Base-by-base conservation (phyloP, 805 yeast genomes). In the Candida piceae region DNA sequence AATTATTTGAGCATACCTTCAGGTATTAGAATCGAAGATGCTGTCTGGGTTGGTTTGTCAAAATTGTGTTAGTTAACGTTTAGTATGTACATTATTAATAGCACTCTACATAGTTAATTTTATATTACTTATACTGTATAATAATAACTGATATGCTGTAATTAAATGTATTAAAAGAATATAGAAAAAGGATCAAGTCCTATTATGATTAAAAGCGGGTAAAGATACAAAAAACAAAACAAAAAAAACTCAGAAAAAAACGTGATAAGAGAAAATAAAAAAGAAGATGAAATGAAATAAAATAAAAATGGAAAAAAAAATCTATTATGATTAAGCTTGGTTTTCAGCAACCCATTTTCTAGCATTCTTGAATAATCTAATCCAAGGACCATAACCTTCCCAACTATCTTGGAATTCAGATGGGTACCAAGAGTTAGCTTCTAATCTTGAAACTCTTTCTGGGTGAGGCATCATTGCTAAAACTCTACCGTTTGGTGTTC, bases 401-500 rank as follows among this genome's bases (percentile, higher is more conserved):
- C 95, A 86, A 38, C 68, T 66, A 18, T 66, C 71, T 32, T 71
- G 71, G 35, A 73, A 78, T 34, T 68, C 69, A 16, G 46, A 49
- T 34, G 97, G 96, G 57, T 86, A 85, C 79, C 86, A 90, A 4
- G 97, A 87, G 67, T 90, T 90, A 38, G 94, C 70, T 62, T 85
- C 96, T 57, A 80, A 69, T 66, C 96, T 76, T 39, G 80, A 72
- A 35, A 85, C 93, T 67, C 98, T 85, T 66, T 93, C 98, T 17
- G 98, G 98, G 62, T 93, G 98, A 32, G 98, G 98, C 98, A 93
- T 93, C 88, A 93, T 78, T 4, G 97, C 97, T 52, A 93, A 69
- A 3, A 93, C 97, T 62, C 98, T 80, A 46, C 97, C 97, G 57
- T 85, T 87, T 36, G 87, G 86, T 36, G 89, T 78, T 45, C 82